Percentiles rank a stretch among this genome's conserved stretches.
Evolutionary conservation across 2,329 filamentous ascomycete genomes (phyloP).

Genomic region (Albophoma yamanashiensis): DNA sequence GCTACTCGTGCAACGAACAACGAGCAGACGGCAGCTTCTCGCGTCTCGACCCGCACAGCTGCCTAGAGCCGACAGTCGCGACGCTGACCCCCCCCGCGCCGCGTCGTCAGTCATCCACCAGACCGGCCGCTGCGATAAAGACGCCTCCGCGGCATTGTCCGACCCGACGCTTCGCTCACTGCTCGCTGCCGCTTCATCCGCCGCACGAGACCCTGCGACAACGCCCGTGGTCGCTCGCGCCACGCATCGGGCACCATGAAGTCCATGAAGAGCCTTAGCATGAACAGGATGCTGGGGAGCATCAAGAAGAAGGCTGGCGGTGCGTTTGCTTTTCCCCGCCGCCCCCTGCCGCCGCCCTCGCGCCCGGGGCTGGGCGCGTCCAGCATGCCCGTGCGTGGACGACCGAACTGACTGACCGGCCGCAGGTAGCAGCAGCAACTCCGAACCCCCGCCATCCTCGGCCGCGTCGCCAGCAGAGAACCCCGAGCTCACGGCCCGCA

Average conservation of each 20-base stretch:
- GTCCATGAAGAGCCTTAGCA: conserved; percentile 41
- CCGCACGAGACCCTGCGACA: background rate
- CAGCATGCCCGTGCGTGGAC: background rate
- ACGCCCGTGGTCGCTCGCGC: background rate
- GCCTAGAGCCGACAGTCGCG: background rate
- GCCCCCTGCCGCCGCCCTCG: background rate
- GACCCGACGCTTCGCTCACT: background rate
- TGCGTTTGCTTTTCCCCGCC: conserved; percentile 4
- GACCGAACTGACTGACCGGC: background rate
- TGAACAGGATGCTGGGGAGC: conserved; percentile 46
- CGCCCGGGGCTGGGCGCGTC: background rate
- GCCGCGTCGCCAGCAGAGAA: conserved; percentile 35
- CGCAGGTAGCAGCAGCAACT: conserved; percentile 3
- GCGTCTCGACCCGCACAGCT: background rate
- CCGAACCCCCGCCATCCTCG: conserved; percentile 7
- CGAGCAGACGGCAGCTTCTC: background rate
- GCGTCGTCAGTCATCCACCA: background rate
- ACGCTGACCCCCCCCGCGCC: background rate
- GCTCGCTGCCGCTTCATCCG: background rate
- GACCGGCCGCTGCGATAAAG: background rate
- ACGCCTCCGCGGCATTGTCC: background rate
- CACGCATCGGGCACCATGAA: conserved; percentile 19
- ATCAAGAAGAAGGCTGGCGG: conserved; percentile 36
- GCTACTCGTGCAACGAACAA: background rate
- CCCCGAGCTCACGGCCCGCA: conserved; percentile 55